phyloP scores from a whole-genome alignment of 2,329 filamentous ascomycete genomes.

The Paramyrothecium roridum region DNA sequence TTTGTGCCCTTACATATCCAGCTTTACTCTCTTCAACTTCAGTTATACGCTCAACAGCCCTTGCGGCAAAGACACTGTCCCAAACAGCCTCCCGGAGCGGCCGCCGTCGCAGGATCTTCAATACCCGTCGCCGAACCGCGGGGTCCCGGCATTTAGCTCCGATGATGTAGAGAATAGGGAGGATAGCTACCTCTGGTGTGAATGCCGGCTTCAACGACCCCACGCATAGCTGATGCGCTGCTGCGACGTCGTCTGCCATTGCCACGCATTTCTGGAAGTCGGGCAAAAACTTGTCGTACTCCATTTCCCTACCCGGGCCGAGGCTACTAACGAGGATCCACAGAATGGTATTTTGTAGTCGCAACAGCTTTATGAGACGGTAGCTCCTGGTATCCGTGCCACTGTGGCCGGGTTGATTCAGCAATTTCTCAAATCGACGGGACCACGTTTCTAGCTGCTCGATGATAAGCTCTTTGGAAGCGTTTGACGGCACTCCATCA shows the following conservation, averaged over 20 bases:
- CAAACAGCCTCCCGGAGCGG: slow-evolving; percentile 27
- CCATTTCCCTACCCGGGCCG: slow-evolving; percentile 22
- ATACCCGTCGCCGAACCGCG: slow-evolving; percentile 22
- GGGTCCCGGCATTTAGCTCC: slow-evolving; percentile 33
- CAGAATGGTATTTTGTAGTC: slow-evolving; percentile 24
- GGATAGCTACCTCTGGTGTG: slow-evolving; percentile 26
- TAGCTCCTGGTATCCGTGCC: slow-evolving; percentile 7
- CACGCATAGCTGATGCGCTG: slow-evolving; percentile 16
- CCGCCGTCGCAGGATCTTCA: slow-evolving; percentile 19
- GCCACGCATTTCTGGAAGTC: slow-evolving; percentile 22
- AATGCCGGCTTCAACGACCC: slow-evolving; percentile 21
- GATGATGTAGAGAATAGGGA: slow-evolving; percentile 29
- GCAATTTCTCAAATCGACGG: slow-evolving; percentile 19
- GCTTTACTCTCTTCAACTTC: slow-evolving; percentile 28
- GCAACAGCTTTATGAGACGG: slow-evolving; percentile 21
- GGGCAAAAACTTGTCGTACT: slow-evolving; percentile 23
- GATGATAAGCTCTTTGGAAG: slow-evolving; percentile 9
- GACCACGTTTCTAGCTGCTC: slow-evolving; percentile 21
- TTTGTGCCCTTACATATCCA: slow-evolving; percentile 8
- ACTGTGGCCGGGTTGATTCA: slow-evolving; percentile 10
- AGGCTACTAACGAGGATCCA: slow-evolving; percentile 19
- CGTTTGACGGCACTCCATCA: slow-evolving; percentile 4
- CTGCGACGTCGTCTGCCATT: slow-evolving; percentile 16
- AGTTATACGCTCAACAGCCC: slow-evolving; percentile 25
- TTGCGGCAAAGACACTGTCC: slow-evolving; percentile 25